Evolutionary conservation across 1,284 basidiomycete genomes (phyloP).

Genomic region (Vanrija sp.): DNA sequence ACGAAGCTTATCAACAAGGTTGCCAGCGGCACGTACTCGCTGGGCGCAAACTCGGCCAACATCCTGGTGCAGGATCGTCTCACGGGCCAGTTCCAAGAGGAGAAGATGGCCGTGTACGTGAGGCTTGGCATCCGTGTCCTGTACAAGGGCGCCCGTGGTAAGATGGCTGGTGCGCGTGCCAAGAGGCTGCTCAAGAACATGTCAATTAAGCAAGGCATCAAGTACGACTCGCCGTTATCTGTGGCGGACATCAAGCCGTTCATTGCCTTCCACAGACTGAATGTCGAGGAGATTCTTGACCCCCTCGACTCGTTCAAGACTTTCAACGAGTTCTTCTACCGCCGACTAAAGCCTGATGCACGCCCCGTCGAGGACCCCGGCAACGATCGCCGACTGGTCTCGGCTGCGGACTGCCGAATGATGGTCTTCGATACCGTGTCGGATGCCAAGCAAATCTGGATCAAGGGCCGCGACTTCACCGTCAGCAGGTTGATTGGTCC

Average conservation of each 20-base stretch:
- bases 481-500: slow-evolving; percentile 76
- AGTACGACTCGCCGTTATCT: slow-evolving; percentile 84
- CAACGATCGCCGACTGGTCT: slow-evolving; percentile 73
- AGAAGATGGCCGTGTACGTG: slow-evolving; percentile 89
- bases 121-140: slow-evolving; percentile 84
- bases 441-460: slow-evolving; percentile 88
- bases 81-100: slow-evolving; percentile 90
- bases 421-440: slow-evolving; percentile 84
- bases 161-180: slow-evolving; percentile 88
- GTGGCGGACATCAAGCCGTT: slow-evolving; percentile 79
- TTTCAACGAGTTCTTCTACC: slow-evolving; percentile 84
- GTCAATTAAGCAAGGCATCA: slow-evolving; percentile 89
- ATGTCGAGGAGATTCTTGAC: slow-evolving; percentile 75
- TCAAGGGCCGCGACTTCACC: slow-evolving; percentile 92
- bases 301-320: slow-evolving; percentile 81
- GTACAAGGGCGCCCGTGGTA: slow-evolving; percentile 85
- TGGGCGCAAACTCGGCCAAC: slow-evolving; percentile 82
- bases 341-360: slow-evolving; percentile 78
- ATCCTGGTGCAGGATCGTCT: slow-evolving; percentile 90
- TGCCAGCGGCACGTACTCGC: slow-evolving; percentile 75
- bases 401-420: slow-evolving; percentile 86
- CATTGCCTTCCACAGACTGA: slow-evolving; percentile 84
- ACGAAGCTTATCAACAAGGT: slow-evolving; percentile 84
- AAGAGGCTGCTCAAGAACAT: slow-evolving; percentile 76
- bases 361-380: slow-evolving; percentile 71